phyloP scores from a whole-genome alignment of 768 basidiomycete genomes.

The Amylocystis lapponica region DNA sequence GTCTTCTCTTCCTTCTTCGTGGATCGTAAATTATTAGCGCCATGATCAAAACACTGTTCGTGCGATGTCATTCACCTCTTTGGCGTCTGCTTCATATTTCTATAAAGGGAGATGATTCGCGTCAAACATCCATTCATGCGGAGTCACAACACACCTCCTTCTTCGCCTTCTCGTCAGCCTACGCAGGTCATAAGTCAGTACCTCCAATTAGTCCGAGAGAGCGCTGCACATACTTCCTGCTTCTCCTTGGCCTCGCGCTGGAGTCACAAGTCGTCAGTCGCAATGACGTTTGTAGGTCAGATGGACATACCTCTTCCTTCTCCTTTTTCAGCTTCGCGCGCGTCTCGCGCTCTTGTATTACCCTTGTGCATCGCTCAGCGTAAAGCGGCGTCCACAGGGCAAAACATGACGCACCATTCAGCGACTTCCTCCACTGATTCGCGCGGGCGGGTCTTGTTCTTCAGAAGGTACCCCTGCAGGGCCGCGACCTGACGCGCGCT shows the following conservation, averaged over 20 bases:
- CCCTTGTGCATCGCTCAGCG: constrained; percentile 26
- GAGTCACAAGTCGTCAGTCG: constrained; percentile 2
- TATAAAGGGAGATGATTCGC: neutral
- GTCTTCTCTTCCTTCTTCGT: constrained; percentile 7
- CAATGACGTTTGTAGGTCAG: neutral
- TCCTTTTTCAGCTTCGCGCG: constrained; percentile 83
- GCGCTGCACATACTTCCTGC: constrained; percentile 43
- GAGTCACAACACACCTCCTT: constrained; percentile 33
- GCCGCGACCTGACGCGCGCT: constrained; percentile 55
- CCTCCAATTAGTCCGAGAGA: neutral
- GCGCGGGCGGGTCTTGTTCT: constrained; percentile 86
- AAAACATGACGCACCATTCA: constrained; percentile 48
- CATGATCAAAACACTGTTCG: neutral
- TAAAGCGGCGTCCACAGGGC: neutral
- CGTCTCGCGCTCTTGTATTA: constrained; percentile 75
- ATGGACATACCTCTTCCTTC: constrained; percentile 44
- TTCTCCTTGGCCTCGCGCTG: constrained; percentile 80
- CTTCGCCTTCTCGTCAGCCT: constrained; percentile 57
- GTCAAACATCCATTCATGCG: constrained; percentile 24
- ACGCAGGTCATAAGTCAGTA: neutral
- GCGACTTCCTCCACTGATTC: constrained; percentile 78
- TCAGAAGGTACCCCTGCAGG: constrained; percentile 81
- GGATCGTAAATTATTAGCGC: neutral
- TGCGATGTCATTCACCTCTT: constrained; percentile 19
- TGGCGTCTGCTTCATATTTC: constrained; percentile 39